Evolutionary conservation across 495 filamentous ascomycete species (phyloP), one percentile per base, ranked within the genome.

Genomic region (Lichenothelia convexa): DNA sequence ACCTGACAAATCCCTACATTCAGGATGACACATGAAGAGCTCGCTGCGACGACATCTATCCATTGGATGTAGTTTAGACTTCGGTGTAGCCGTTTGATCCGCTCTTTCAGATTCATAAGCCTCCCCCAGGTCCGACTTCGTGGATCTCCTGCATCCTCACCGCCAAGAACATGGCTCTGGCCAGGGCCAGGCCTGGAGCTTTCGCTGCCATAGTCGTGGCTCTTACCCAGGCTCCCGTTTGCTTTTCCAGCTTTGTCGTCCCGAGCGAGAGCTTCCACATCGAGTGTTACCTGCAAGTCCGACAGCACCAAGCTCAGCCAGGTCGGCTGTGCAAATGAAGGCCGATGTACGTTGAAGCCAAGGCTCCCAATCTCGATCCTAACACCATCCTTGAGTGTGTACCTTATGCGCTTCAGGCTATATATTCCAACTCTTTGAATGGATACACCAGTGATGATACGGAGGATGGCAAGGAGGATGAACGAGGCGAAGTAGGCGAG

Each of bases 341-440:
- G 87, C 6, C 84, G 74, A 56, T 95, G 89, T 43, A 94, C 48
- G 26, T 80, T 75, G 33, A 95, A 63, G 17, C 89, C 85, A 26
- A 95, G 62, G 29, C 84, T 83, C 24, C 89, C 75, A 29, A 95
- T 73, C 55, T 95, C 81, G 49, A 99, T 72, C 43, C 77, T 77
- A 40, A 93, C 51, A 36, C 91, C 89, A 65, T 91, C 80, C 53
- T 61, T 72, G 16, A 82, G 82, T 11, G 78, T 76, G 57, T 91
- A 94, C 36, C 80, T 73, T 35, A 95, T 79, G 37, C 86, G 78
- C 42, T 85, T 75, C 34, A 99, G 63, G 19, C 85, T 91, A 42
- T 87, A 77, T 46, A 86, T 93, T 19, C 89, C 89, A 35, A 95
- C 65, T 34, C 89, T 75, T 57, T 99, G 89, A 44, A 99, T 93